Base-by-base conservation (phyloP, 441 rosid genomes). In the Adansonia rubrostipa region DNA sequence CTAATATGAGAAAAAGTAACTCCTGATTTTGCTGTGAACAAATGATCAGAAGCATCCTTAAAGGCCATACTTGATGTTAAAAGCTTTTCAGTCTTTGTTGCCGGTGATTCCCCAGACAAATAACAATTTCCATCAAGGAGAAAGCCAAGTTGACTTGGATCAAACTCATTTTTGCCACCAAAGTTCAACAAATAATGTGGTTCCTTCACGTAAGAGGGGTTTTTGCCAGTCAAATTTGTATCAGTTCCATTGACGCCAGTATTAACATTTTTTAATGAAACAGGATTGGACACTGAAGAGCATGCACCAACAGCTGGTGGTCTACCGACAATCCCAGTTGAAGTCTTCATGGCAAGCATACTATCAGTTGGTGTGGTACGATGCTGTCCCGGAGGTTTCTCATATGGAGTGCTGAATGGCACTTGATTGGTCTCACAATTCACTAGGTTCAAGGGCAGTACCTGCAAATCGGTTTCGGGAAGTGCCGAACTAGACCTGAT, bases 121-220 rank as follows among this genome's bases (percentile, higher is more conserved):
- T 63, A 65, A 80, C 76, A 50, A 71, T 71, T 85, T 62, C 79
- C 79, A 73, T 80, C 85, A 58, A 74, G 73, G 10, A 78, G 85
- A 84, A 81, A 67, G 79, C 84, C 80, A 20, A 57, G 58, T 61
- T 67, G 87, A 75, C 77, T 83, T 69, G 80, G 81, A 83, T 86
- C 91, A 84, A 78, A 83, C 74, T 44, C 50, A 74, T 71, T 74
- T 78, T 84, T 79, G 51, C 87, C 62, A 71, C 73, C 85, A 73
- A 85, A 82, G 76, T 70, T 77, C 20, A 68, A 53, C 53, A 51
- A 44, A 74, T 84, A 82, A 79, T 64, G 57, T 82, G 85, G 75
- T 42, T 89, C 90, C 80, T 79, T 84, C 74, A 45, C 50, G 77
- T 45, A 76, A 72, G 74, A 76, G 54, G 75, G 51, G 40, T 24